Base-by-base conservation (phyloP, 306 rosid species). In the Prunus mira region DNA sequence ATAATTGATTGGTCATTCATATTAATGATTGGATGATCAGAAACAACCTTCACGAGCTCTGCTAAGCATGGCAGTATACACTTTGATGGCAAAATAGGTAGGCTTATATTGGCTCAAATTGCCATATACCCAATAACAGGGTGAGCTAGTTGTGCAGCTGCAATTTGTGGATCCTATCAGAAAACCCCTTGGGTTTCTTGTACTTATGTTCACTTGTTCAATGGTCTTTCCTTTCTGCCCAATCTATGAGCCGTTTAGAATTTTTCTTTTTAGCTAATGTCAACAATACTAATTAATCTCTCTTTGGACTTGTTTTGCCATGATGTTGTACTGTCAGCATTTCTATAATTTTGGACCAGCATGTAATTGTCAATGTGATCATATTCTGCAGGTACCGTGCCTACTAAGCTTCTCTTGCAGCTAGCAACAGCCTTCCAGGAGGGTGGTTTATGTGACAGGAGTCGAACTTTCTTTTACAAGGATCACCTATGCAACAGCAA, bases 381-480 rank as follows among this genome's bases (percentile, higher is more conserved):
- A 64, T 74, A 65, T 55, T 63, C 67, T 73, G 76, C 89, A 94
- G 98, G 96, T 86, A 88, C 91, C 0, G 86, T 94, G 67, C 96
- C 98, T 72, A 75, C 95, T 66, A 94, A 90, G 88, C 86, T 91
- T 86, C 91, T 91, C 46, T 65, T 87, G 84, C 98, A 91, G 84
- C 88, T 94, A 77, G 2, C 82, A 51, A 85, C 98, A 24, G 89
- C 72, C 74, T 87, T 94, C 56, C 67, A 81, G 4, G 78, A 89
- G 57, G 91, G 95, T 9, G 97, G 98, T 78, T 86, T 94, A 76
- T 68, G 89, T 3, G 88, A 94, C 76, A 81, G 98, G 80, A 90
- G 76, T 25, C 91, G 96, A 27, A 76, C 80, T 14, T 88, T 91
- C 87, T 74, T 66, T 41, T 94, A 90, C 88, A 90, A 89, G 86